A percentile compares a stretch with the other conserved stretches of the same genome.
phyloP scores from a whole-genome alignment of 176 grass and related monocot genomes.

The Sorghum bicolor region Sorghum_bicolor_NCBIv3 NC_012872.2:59911501-59912000 shows the following conservation, averaged over 20 bases:
- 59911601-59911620: not conserved
- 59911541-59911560: conserved; percentile 1
- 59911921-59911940: not conserved
- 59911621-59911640: not conserved
- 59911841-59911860: conserved; percentile 74
- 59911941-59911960: conserved; percentile 22
- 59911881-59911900: conserved; percentile 36
- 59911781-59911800: conserved; percentile 73
- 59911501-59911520: not conserved
- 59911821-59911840: conserved; percentile 69
- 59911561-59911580: not conserved
- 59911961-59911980: conserved; percentile 18
- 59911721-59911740: not conserved
- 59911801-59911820: conserved; percentile 68
- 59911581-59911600: not conserved
- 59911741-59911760: not conserved
- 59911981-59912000: conserved; percentile 33
- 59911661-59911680: not conserved
- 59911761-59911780: conserved; percentile 32
- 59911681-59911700: not conserved
- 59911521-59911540: not conserved
- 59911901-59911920: conserved; percentile 12
- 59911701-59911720: not conserved
- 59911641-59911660: not conserved
- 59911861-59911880: conserved; percentile 58